A percentile compares a stretch with the other conserved stretches of the same genome.
These are phyloP conservation scores for Daedaleopsis nitida DNA, from an alignment of 768 basidiomycete genomes.

Conservation along the genomic window DNA sequence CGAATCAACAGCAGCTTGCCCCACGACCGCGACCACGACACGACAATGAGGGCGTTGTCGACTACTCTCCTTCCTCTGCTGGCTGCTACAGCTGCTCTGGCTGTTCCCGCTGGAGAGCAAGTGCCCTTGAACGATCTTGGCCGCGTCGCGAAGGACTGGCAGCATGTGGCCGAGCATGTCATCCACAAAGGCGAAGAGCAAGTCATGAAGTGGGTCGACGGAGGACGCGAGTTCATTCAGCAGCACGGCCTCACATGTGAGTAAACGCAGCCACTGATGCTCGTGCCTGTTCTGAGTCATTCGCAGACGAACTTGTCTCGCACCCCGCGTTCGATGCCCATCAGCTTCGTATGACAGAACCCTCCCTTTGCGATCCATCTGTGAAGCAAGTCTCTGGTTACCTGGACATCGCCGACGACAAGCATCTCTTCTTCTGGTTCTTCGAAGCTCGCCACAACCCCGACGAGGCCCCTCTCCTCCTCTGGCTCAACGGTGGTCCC, in stretches of 20 bases:
- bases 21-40: constrained; percentile 13
- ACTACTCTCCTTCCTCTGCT: constrained; percentile 13
- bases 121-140: constrained; percentile 40
- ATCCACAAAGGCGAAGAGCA: constrained; percentile 36
- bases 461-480: constrained; percentile 73
- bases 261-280: constrained; percentile 28
- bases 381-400: constrained; percentile 60
- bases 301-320: constrained; percentile 42
- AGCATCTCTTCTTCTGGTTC: constrained; percentile 75
- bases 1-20: too few species aligned
- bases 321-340: constrained; percentile 40
- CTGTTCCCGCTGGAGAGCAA: constrained; percentile 46
- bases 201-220: constrained; percentile 61
- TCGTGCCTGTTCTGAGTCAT: too few species aligned
- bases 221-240: constrained; percentile 66
- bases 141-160: constrained; percentile 23
- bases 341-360: constrained; percentile 42
- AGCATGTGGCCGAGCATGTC: constrained; percentile 42
- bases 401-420: constrained; percentile 54
- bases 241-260: constrained; percentile 73
- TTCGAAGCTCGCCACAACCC: constrained; percentile 84
- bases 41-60: constrained; percentile 15
- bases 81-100: constrained; percentile 36
- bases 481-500: constrained; percentile 87
- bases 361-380: constrained; percentile 50